phyloP scores from a whole-genome alignment of 495 filamentous ascomycete species.

The Daldinia grandis region DNA sequence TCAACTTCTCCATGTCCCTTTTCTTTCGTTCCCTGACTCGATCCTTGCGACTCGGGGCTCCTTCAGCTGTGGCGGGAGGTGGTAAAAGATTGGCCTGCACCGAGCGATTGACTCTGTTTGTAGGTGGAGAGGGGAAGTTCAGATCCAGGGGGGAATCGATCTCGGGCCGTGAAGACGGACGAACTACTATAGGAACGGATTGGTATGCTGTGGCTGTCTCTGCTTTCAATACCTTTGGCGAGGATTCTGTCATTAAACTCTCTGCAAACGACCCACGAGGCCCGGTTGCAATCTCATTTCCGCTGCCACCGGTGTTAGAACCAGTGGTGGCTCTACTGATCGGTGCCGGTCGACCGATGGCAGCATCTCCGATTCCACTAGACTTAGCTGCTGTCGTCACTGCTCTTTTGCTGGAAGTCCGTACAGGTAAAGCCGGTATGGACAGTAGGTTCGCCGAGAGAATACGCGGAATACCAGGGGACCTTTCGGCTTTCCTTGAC shows the following conservation, averaged over 20 bases:
- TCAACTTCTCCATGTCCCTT: constrained; percentile 40
- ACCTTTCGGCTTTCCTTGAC: neutral
- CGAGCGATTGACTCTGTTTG: constrained; percentile 9
- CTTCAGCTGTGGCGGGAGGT: constrained; percentile 16
- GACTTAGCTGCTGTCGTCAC: neutral
- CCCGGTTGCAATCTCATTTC: neutral
- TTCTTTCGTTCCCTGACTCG: constrained; percentile 43
- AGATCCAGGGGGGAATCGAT: constrained; percentile 36
- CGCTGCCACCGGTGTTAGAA: constrained; percentile 7
- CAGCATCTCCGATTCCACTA: neutral
- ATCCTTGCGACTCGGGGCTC: constrained; percentile 29
- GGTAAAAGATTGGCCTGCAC: constrained; percentile 10
- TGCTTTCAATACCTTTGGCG: constrained; percentile 37
- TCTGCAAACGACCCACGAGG: constrained; percentile 38
- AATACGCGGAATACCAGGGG: neutral
- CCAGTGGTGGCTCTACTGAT: constrained; percentile 4
- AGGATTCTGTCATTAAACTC: constrained; percentile 40
- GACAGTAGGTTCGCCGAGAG: constrained; percentile 12
- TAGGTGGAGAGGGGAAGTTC: constrained; percentile 29
- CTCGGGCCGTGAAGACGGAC: constrained; percentile 14
- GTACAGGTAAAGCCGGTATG: constrained; percentile 25
- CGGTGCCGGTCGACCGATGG: neutral
- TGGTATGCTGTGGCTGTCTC: constrained; percentile 41
- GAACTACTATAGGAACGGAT: constrained; percentile 42
- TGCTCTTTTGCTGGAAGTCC: constrained; percentile 40